Evolutionary conservation across 768 basidiomycete genomes (phyloP), one percentile per base, ranked within the genome.

Genomic region (Trametes cubensis): DNA sequence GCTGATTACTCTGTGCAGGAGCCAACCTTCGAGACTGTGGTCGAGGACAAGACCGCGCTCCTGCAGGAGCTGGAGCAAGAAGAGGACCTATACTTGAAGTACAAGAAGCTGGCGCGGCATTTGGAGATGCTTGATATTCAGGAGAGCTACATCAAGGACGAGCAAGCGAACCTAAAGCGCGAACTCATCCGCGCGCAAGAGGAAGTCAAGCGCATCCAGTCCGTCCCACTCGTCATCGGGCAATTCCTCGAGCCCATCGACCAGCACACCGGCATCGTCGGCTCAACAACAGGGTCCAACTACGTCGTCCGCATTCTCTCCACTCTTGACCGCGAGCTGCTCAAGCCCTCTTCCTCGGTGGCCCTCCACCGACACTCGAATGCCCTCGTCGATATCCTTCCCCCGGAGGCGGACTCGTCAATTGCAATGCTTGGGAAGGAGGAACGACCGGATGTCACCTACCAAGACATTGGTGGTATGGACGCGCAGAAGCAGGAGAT

Each of bases 161-260:
- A 99, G 75, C 95, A 97, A 70, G 92, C 92, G 17, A 98, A 98
- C 71, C 86, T 99, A 58, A 96, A 98, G 76, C 88, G 96, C 52
- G 97, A 99, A 77, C 89, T 99, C 63, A 91, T 98, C 67, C 93
- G 97, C 59, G 97, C 97, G 0, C 97, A 99, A 73, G 97, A 99
- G 75, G 97, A 99, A 78, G 97, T 99, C 72, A 97, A 98, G 78
- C 92, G 97, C 61, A 99, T 99, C 74, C 95, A 98, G 78, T 93
- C 93, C 55, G 97, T 99, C 6, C 97, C 97, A 0, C 87, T 99
- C 17, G 97, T 99, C 72, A 99, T 99, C 71, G 97, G 97, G 59
- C 97, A 99, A 76, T 99, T 99, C 80, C 85, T 98, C 39, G 97
- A 99, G 78, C 91, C 97, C 54, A 98, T 99, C 74, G 97, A 99